A percentile compares a stretch with the other conserved stretches of the same genome.
Conservation (phyloP, 1,139 yeast species). For the Magnusiomyces paraingens region DNA sequence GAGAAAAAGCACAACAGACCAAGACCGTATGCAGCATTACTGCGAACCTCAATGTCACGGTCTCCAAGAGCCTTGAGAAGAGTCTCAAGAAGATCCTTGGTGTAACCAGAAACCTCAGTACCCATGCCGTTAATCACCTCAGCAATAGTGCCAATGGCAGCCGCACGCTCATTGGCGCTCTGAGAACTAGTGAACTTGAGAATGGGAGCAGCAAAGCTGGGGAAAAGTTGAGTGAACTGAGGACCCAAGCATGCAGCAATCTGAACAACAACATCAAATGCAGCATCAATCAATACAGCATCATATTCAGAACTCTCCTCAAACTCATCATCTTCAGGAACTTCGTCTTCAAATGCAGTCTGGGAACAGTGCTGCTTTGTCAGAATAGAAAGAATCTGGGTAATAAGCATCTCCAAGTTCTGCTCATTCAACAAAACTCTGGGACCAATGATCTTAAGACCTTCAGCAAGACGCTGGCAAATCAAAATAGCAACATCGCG, state of each 20-base stretch:
- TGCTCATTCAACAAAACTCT: slow-evolving; percentile 55
- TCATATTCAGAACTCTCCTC: slow-evolving; percentile 82
- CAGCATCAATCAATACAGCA: slow-evolving; percentile 74
- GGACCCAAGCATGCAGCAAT: slow-evolving; percentile 68
- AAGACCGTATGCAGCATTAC: slow-evolving; percentile 94
- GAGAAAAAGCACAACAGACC: slow-evolving; percentile 71
- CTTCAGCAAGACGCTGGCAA: slow-evolving; percentile 67
- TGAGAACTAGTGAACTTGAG: slow-evolving; percentile 55
- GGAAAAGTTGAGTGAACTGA: slow-evolving; percentile 67
- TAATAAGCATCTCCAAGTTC: slow-evolving; percentile 59
- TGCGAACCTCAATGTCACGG: slow-evolving; percentile 81
- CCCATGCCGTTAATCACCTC: slow-evolving; percentile 80
- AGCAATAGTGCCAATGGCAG: slow-evolving; percentile 84
- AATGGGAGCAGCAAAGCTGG: slow-evolving; percentile 63
- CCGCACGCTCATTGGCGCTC: slow-evolving; percentile 69
- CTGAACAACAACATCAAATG: slow-evolving; percentile 76
- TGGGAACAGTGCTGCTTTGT: slow-evolving; percentile 82
- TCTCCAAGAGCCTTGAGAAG: slow-evolving; percentile 69
- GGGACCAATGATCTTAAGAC: slow-evolving; percentile 68
- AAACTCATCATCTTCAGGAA: slow-evolving; percentile 41
- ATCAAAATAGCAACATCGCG: slow-evolving; percentile 69
- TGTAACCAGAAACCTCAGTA: slow-evolving; percentile 52
- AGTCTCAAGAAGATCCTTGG: slow-evolving; percentile 62
- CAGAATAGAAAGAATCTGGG: slow-evolving; percentile 62
- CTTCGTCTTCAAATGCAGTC: slow-evolving; percentile 51